Percentiles rank a stretch among this genome's conserved stretches.
These are phyloP conservation scores for Geranium brycei DNA, from an alignment of 345 rosid species.

Conservation along the genomic window DNA sequence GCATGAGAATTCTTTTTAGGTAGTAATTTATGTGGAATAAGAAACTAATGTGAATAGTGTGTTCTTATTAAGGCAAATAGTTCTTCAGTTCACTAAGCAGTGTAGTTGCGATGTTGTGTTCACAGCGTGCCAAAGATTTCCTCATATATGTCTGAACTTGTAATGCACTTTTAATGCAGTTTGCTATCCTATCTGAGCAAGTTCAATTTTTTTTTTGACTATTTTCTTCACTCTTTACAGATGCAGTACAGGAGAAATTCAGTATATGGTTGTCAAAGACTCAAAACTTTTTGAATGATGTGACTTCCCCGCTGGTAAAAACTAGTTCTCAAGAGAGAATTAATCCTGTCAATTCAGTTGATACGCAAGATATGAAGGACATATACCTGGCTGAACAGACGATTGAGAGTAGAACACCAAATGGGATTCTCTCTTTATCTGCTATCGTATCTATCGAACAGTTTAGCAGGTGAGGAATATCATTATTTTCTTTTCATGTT, in stretches of 20 bases:
- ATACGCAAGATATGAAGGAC: slow-evolving; percentile 47
- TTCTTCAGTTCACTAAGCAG: too few relatives aligned
- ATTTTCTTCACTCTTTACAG: slow-evolving; percentile 23
- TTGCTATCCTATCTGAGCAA: neutral
- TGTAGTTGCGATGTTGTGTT: too few relatives aligned
- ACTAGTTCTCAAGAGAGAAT: slow-evolving; percentile 32
- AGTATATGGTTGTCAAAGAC: slow-evolving; percentile 73
- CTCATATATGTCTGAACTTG: too few relatives aligned
- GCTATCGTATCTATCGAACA: slow-evolving; percentile 83
- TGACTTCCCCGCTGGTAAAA: slow-evolving; percentile 48
- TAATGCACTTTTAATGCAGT: too few relatives aligned
- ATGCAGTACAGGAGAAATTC: slow-evolving; percentile 58
- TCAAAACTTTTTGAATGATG: slow-evolving; percentile 44
- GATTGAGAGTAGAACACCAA: slow-evolving; percentile 36
- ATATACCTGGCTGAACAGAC: slow-evolving; percentile 67
- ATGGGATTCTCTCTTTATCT: slow-evolving; percentile 55
- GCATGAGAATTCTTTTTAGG: too few relatives aligned
- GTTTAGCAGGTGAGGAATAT: slow-evolving; percentile 67
- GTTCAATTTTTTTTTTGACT: slow-evolving; percentile 6
- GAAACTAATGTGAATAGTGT: too few relatives aligned
- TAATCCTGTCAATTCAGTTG: slow-evolving; percentile 26
- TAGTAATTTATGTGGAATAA: too few relatives aligned
- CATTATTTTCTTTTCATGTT: neutral
- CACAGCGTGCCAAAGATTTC: too few relatives aligned
- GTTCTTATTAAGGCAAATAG: too few relatives aligned